phyloP scores from a whole-genome alignment of 306 rosid species.

The Parietaria judaica region DNA sequence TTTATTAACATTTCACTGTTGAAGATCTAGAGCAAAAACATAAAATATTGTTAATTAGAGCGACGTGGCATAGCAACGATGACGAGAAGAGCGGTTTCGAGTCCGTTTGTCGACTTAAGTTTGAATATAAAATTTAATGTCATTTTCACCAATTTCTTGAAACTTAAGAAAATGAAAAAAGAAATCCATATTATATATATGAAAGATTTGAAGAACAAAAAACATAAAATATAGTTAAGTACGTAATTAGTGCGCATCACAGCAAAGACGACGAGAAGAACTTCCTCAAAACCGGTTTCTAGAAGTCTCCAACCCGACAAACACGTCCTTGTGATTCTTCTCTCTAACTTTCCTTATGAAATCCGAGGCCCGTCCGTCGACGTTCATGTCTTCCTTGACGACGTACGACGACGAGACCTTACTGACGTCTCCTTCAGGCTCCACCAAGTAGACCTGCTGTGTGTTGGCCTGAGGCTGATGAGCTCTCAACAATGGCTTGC shows the following conservation, averaged over 20 bases:
- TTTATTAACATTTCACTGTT: neutral
- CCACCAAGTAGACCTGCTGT: constrained; percentile 33
- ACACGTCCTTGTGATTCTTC: constrained; percentile 31
- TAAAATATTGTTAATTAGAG: too few species aligned
- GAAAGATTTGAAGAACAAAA: neutral
- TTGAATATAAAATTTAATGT: too few species aligned
- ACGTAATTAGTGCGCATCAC: neutral
- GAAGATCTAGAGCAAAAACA: too few species aligned
- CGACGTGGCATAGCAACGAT: too few species aligned
- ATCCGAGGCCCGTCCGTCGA: constrained; percentile 52
- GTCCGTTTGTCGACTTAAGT: too few species aligned
- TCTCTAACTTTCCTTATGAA: constrained; percentile 44
- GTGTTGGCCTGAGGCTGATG: constrained; percentile 33
- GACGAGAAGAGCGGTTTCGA: too few species aligned
- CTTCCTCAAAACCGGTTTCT: neutral
- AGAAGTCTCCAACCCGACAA: constrained; percentile 3
- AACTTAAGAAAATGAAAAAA: too few species aligned
- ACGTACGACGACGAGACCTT: constrained; percentile 18
- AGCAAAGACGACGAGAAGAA: neutral
- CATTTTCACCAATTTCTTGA: too few species aligned
- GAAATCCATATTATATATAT: neutral
- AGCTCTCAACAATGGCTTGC: constrained; percentile 21
- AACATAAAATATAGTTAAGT: neutral
- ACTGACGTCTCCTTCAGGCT: constrained; percentile 19
- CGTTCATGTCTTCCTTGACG: constrained; percentile 32